Evolutionary conservation across 2,329 filamentous ascomycete species (phyloP), one percentile per base, ranked within the genome.

Genomic region (Aspergillus floridensis): DNA sequence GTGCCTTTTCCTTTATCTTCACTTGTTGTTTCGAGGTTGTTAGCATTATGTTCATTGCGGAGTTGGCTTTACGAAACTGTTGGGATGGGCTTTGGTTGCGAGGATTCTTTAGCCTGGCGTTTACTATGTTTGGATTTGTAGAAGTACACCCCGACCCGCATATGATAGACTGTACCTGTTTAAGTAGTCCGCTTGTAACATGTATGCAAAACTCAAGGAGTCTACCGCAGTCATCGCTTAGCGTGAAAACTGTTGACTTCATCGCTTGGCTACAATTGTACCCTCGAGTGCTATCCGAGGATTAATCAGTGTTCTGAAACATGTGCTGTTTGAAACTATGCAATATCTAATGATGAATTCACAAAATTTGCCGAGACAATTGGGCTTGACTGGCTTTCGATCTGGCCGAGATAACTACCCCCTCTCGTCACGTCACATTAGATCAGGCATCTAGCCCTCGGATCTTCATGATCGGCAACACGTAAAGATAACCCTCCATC

Each of bases 321-420:
- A 35, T 35, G 46, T 58, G 55, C 57, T 52, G 44, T 49, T 60
- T 59, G 62, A 57, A 60, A 59, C 49, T 63, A 68, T 67, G 65
- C 62, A 63, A 63, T 57, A 62, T 67, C 66, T 62, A 68, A 68
- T 63, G 54, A 61, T 54, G 61, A 60, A 63, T 58, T 58, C 51
- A 63, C 66, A 66, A 63, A 65, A 64, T 62, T 63, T 63, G 57
- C 59, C 54, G 48, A 51, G 56, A 48, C 52, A 59, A 35, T 52
- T 55, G 38, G 46, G 58, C 53, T 51, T 52, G 49, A 61, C 55
- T 44, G 44, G 52, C 24, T 49, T 59, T 56, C 60, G 53, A 59
- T 54, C 55, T 31, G 61, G 53, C 57, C 57, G 53, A 60, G 54
- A 55, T 56, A 35, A 61, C 12, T 53, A 41, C 47, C 44, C 53